These are phyloP conservation scores for Tubosaeta sp. DNA, from an alignment of 768 basidiomycete species.

Conservation along the genomic window DNA sequence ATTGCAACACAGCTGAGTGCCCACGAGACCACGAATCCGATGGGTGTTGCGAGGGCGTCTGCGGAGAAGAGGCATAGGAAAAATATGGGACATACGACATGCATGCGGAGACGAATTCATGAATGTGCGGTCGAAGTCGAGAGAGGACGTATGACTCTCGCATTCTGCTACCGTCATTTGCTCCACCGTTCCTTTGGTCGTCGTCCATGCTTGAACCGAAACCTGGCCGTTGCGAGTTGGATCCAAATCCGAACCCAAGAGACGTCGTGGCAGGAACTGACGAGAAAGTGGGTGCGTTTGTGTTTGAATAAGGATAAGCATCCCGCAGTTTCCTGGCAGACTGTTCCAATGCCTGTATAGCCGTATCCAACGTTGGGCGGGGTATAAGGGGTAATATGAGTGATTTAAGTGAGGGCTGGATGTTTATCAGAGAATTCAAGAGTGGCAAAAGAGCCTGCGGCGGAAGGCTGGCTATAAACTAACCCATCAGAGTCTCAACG, in stretches of 20 bases:
- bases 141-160: conserved; percentile 77
- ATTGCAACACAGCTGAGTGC: conserved; percentile 42
- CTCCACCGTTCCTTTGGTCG: conserved; percentile 20
- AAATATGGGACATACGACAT: conserved; percentile 86
- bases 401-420: conserved; percentile 69
- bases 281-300: conserved; percentile 40
- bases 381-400: conserved; percentile 74
- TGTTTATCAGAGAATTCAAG: conserved; percentile 60
- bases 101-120: conserved; percentile 72
- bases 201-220: conserved; percentile 33
- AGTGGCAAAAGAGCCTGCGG: conserved; percentile 72
- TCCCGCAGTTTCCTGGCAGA: conserved; percentile 74
- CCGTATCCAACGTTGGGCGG: conserved; percentile 76
- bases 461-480: conserved; percentile 65
- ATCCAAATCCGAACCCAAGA: conserved; percentile 29
- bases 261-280: conserved; percentile 32
- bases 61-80: conserved; percentile 46
- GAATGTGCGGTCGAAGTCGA: conserved; percentile 68
- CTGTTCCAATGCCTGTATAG: conserved; percentile 60
- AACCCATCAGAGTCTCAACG: conserved; percentile 7
- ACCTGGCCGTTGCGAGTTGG: conserved; percentile 15
- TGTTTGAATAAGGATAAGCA: conserved; percentile 76
- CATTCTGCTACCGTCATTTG: conserved; percentile 53
- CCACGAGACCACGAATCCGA: conserved; percentile 32
- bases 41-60: conserved; percentile 14